Evolutionary conservation across 768 basidiomycete genomes (phyloP).

Genomic region (Exsudoporus frostii): DNA sequence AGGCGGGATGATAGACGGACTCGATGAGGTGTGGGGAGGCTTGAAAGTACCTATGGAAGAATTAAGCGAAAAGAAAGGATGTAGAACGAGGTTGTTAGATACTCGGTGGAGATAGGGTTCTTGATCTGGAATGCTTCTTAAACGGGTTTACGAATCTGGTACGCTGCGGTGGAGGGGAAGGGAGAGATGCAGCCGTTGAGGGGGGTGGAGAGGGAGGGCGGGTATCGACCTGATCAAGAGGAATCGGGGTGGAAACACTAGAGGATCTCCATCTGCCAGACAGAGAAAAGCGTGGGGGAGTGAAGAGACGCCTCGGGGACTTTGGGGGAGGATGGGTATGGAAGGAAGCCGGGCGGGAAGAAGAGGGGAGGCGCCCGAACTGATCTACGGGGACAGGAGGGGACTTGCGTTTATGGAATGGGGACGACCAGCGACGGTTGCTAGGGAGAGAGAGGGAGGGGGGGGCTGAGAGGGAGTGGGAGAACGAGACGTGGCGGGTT

Average conservation of each 20-base stretch:
- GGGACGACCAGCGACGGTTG: background rate
- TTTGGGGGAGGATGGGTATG: background rate
- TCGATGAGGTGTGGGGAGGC: background rate
- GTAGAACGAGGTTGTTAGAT: background rate
- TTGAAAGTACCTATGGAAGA: slow-evolving; percentile 3
- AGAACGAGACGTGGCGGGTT: slow-evolving; percentile 20
- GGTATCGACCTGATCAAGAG: background rate
- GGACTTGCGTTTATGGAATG: slow-evolving; percentile 3
- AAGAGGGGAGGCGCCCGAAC: slow-evolving; percentile 1
- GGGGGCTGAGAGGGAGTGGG: background rate
- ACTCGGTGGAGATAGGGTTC: slow-evolving; percentile 16
- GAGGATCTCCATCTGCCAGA: slow-evolving; percentile 8
- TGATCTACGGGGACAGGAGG: background rate
- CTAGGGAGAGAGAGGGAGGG: background rate
- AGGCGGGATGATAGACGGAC: background rate
- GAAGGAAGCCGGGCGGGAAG: background rate
- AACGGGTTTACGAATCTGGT: slow-evolving; percentile 17
- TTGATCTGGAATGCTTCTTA: slow-evolving; percentile 14
- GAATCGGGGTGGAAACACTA: background rate
- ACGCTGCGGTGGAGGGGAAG: slow-evolving; percentile 8
- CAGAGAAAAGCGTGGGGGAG: slow-evolving; percentile 7
- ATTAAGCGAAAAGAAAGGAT: background rate
- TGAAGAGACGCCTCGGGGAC: background rate
- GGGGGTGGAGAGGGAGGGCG: background rate
- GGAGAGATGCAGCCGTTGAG: background rate